A percentile compares a stretch with the other conserved stretches of the same genome.
phyloP scores from a whole-genome alignment of 768 basidiomycete species.

The Auricularia sp. region DNA sequence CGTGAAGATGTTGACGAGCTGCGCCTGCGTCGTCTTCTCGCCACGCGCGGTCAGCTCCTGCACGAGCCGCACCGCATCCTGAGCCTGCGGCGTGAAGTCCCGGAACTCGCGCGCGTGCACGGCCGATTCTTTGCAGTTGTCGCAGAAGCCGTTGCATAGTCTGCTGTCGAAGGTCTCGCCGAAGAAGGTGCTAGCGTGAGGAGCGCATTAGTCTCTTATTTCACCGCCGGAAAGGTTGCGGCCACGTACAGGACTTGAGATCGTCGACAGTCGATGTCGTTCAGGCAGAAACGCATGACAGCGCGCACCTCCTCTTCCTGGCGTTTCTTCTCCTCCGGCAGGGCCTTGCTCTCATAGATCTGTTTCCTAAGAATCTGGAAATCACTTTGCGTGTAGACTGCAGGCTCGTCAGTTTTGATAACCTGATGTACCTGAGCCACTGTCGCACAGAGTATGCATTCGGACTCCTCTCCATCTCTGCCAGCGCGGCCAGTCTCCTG shows the following conservation, averaged over 20 bases:
- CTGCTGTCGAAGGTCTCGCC: slow-evolving; percentile 65
- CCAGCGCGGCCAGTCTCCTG: slow-evolving; percentile 98
- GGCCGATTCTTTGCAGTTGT: slow-evolving; percentile 62
- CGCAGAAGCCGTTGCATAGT: slow-evolving; percentile 63
- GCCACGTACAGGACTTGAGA: slow-evolving; percentile 58
- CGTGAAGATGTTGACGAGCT: slow-evolving; percentile 53
- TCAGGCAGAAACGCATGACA: slow-evolving; percentile 73
- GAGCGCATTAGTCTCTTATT: too few relatives aligned
- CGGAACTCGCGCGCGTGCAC: slow-evolving; percentile 27
- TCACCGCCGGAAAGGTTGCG: too few relatives aligned
- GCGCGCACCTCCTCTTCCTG: slow-evolving; percentile 54
- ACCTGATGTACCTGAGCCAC: not conserved
- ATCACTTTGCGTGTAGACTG: slow-evolving; percentile 63
- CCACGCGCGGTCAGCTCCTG: slow-evolving; percentile 31
- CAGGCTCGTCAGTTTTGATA: not conserved
- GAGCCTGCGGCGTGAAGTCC: slow-evolving; percentile 56
- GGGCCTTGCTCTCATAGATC: slow-evolving; percentile 47
- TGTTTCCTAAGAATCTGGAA: slow-evolving; percentile 43
- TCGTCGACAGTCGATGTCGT: slow-evolving; percentile 79
- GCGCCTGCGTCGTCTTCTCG: slow-evolving; percentile 48
- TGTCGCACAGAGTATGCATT: slow-evolving; percentile 79
- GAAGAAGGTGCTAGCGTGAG: slow-evolving; percentile 40
- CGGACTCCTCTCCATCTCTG: slow-evolving; percentile 73
- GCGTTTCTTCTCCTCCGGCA: slow-evolving; percentile 50
- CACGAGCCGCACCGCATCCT: slow-evolving; percentile 49